Percentiles rank a stretch among this genome's conserved stretches.
phyloP scores from a whole-genome alignment of 1,284 basidiomycete genomes.

The Mycena citricolor region DNA sequence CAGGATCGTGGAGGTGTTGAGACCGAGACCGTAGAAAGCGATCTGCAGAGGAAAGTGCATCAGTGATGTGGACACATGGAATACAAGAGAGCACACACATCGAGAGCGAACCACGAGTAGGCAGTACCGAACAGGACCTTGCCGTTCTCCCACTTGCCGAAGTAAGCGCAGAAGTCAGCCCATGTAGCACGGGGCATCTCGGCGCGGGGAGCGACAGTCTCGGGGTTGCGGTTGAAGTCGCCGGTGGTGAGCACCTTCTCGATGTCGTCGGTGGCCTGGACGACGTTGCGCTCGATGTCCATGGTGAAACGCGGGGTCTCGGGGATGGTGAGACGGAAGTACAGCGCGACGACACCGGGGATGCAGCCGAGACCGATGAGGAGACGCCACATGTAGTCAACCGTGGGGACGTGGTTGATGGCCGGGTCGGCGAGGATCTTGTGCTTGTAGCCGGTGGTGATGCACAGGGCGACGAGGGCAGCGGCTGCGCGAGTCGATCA shows the following conservation, averaged over 20 bases:
- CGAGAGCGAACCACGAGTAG: constrained; percentile 78
- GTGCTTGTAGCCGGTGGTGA: constrained; percentile 68
- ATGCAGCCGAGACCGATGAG: constrained; percentile 72
- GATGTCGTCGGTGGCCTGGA: constrained; percentile 69
- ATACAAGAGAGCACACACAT: constrained; percentile 39
- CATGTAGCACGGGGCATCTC: constrained; percentile 62
- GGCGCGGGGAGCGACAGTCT: constrained; percentile 54
- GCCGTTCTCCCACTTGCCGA: constrained; percentile 61
- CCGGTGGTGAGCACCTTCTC: constrained; percentile 58
- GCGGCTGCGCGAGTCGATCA: no score
- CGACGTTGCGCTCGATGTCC: constrained; percentile 83
- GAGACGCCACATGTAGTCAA: constrained; percentile 65
- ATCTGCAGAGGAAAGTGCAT: constrained; percentile 54
- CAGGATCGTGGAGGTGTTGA: constrained; percentile 74
- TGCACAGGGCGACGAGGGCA: constrained; percentile 67
- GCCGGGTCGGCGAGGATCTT: constrained; percentile 49
- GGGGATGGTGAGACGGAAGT: constrained; percentile 76
- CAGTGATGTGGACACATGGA: no score
- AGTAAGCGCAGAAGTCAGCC: constrained; percentile 63
- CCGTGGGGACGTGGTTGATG: constrained; percentile 43
- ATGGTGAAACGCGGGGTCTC: constrained; percentile 86
- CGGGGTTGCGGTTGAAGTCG: constrained; percentile 51
- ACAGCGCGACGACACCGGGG: constrained; percentile 66
- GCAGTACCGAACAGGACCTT: constrained; percentile 65
- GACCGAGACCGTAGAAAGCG: constrained; percentile 82